phyloP scores from a whole-genome alignment of 768 basidiomycete genomes.

The Termitomyces sp. region DNA sequence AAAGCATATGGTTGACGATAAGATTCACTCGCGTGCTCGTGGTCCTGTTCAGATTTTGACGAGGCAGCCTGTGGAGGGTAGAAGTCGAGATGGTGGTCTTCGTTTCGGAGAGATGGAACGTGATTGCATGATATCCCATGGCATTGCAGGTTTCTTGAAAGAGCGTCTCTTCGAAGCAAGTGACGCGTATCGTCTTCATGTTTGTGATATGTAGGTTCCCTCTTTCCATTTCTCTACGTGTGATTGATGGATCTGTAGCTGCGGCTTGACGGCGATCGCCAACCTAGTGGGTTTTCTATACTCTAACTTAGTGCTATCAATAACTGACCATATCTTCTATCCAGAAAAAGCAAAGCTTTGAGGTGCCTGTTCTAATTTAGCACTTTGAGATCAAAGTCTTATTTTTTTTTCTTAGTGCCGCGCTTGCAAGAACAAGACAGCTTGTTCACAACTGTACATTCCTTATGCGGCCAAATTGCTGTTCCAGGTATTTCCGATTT shows the following conservation, averaged over 20 bases:
- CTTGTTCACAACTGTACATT: conserved; percentile 85
- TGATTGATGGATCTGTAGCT: conserved; percentile 38
- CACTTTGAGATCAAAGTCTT: neutral
- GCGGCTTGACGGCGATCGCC: conserved; percentile 95
- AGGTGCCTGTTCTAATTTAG: conserved; percentile 35
- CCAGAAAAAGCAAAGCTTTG: conserved; percentile 96
- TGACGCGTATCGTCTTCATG: conserved; percentile 89
- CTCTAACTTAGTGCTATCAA: neutral
- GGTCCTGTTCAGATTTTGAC: conserved; percentile 98
- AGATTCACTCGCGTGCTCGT: conserved; percentile 96
- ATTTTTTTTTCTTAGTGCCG: conserved; percentile 56
- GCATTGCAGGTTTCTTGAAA: conserved; percentile 96
- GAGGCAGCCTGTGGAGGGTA: conserved; percentile 95
- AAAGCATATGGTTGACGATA: conserved; percentile 99
- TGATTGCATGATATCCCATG: conserved; percentile 99
- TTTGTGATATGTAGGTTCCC: conserved; percentile 85
- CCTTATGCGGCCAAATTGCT: conserved; percentile 96
- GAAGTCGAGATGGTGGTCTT: conserved; percentile 96
- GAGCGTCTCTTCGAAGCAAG: conserved; percentile 94
- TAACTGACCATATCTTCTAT: conserved; percentile 3
- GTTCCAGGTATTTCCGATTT: conserved; percentile 68
- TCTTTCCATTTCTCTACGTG: neutral
- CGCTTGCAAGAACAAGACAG: conserved; percentile 95
- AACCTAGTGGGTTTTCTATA: conserved; percentile 63
- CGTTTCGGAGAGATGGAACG: conserved; percentile 99